These are phyloP conservation scores for Cicer judaicum DNA, from an alignment of 306 rosid species.

Conservation along the genomic window DNA sequence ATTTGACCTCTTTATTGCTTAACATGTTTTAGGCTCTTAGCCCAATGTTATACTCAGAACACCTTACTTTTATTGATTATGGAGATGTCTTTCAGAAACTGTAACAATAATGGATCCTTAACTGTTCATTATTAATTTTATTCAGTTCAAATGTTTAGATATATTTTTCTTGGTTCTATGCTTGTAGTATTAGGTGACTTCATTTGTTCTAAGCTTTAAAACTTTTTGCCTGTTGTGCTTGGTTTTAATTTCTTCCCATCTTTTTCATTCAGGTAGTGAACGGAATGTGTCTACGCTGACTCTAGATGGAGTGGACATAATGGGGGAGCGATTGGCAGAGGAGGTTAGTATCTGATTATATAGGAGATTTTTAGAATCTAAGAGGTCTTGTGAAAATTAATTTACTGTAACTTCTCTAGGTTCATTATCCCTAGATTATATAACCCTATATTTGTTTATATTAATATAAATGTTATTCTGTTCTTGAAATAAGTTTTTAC, in stretches of 20 bases:
- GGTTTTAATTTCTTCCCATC: constrained; percentile 22
- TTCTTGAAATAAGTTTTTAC: neutral
- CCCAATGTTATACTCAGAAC: neutral
- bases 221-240: constrained; percentile 11
- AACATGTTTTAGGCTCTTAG: neutral
- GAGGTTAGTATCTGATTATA: constrained; percentile 64
- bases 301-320: constrained; percentile 92
- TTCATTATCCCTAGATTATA: constrained; percentile 20
- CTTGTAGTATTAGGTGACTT: neutral
- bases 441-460: neutral
- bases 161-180: neutral
- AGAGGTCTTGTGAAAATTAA: constrained; percentile 32
- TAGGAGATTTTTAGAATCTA: constrained; percentile 30
- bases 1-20: constrained; percentile 6
- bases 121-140: constrained; percentile 11
- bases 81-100: neutral
- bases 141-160: constrained; percentile 9
- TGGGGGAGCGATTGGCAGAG: constrained; percentile 89
- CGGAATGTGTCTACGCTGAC: constrained; percentile 77
- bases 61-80: neutral
- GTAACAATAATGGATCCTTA: neutral
- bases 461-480: constrained; percentile 21
- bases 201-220: neutral
- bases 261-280: constrained; percentile 73
- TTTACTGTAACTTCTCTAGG: constrained; percentile 22